A percentile compares a stretch with the other conserved stretches of the same genome.
These are phyloP conservation scores for Kodamaea fukazawae DNA, from an alignment of 805 yeast species.

Conservation along the genomic window DNA sequence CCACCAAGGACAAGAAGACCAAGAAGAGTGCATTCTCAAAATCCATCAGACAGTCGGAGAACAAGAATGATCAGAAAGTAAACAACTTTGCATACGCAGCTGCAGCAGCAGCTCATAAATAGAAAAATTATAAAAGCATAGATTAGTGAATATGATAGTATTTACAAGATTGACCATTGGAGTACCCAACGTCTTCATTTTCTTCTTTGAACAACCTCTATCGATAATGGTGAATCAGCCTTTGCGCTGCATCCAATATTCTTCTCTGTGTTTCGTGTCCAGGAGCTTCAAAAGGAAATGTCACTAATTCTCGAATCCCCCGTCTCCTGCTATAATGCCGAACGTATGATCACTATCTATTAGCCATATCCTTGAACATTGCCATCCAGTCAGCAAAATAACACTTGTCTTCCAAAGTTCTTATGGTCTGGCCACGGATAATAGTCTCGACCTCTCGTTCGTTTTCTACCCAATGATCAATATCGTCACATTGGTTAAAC, in stretches of 20 bases:
- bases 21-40: conserved; percentile 1
- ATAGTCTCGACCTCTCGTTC: conserved; percentile 35
- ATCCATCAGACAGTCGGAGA: neutral
- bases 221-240: too few species aligned
- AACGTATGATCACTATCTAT: neutral
- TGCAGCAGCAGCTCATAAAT: conserved; percentile 43
- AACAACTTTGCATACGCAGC: conserved; percentile 46
- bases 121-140: neutral
- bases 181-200: neutral
- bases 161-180: neutral
- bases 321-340: too few species aligned
- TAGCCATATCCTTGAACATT: conserved; percentile 16
- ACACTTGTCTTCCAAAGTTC: conserved; percentile 36
- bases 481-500: conserved; percentile 24
- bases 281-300: too few species aligned
- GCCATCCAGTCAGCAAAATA: conserved; percentile 35
- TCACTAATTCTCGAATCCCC: too few species aligned
- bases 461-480: conserved; percentile 38
- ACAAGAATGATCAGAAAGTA: conserved; percentile 9
- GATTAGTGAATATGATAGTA: neutral
- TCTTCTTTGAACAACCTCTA: neutral
- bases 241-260: too few species aligned
- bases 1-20: neutral
- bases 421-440: conserved; percentile 30
- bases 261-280: too few species aligned